A percentile compares a stretch with the other conserved stretches of the same genome.
phyloP scores from a whole-genome alignment of 495 filamentous ascomycete genomes.

The Trichoderma reesei region DNA sequence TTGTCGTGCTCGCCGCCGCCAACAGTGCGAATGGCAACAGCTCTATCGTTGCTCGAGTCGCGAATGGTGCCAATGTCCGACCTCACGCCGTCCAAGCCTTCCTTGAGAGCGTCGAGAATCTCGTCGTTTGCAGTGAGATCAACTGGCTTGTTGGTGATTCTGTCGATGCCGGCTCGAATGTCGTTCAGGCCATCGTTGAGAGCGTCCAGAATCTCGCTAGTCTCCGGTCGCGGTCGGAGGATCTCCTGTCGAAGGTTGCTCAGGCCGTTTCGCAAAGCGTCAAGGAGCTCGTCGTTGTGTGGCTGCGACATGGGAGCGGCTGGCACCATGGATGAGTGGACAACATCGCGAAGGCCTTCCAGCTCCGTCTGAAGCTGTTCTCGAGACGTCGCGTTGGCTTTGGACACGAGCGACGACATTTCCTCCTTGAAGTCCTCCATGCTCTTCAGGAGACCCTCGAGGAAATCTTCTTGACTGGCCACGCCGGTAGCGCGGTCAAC shows the following conservation, averaged over 20 bases:
- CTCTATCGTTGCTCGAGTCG: constrained; percentile 39
- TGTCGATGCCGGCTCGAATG: constrained; percentile 65
- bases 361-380: constrained; percentile 69
- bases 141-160: constrained; percentile 63
- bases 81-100: constrained; percentile 60
- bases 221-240: constrained; percentile 42
- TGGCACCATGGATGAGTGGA: constrained; percentile 59
- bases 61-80: constrained; percentile 71
- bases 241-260: constrained; percentile 60
- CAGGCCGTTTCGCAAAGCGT: constrained; percentile 60
- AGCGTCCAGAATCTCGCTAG: constrained; percentile 69
- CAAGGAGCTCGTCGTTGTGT: constrained; percentile 50
- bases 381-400: constrained; percentile 37
- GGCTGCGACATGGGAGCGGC: constrained; percentile 31
- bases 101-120: constrained; percentile 75
- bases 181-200: constrained; percentile 72
- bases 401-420: constrained; percentile 43
- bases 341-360: constrained; percentile 62
- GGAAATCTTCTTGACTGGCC: constrained; percentile 64
- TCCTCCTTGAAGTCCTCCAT: constrained; percentile 67
- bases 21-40: constrained; percentile 44
- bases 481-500: constrained; percentile 58
- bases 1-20: constrained; percentile 22
- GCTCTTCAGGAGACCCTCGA: constrained; percentile 60
- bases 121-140: constrained; percentile 75